Evolutionary conservation across 2,329 filamentous ascomycete species (phyloP), one percentile per base, ranked within the genome.

Genomic region (Fusarium sp.): DNA sequence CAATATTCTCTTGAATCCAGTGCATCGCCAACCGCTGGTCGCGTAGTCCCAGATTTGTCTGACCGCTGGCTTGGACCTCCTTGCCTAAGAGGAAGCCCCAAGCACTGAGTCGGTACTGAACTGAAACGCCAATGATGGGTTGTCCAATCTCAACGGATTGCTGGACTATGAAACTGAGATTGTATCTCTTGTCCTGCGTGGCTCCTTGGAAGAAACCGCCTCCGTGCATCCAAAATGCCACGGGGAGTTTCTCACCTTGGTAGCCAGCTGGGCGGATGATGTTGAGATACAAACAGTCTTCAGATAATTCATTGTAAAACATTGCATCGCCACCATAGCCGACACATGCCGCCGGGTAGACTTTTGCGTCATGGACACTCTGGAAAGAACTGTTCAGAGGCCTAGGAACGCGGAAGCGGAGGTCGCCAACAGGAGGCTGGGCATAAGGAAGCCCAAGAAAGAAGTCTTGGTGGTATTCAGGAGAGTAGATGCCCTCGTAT

Each of bases 361-460:
- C 71, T 7, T 77, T 83, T 3, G 83, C 83, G 60, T 80, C 73
- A 15, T 76, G 76, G 7, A 67, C 61, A 5, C 72, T 81, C 8
- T 71, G 58, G 80, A 80, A 86, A 7, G 75, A 76, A 17, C 75
- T 68, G 59, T 86, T 82, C 20, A 88, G 71, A 1, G 83, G 72
- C 59, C 83, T 78, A 0, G 86, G 84, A 4, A 81, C 71, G 1
- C 78, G 78, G 62, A 88, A 87, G 6, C 87, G 82, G 0, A 83
- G 82, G 22, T 83, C 76, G 0, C 85, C 85, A 19, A 85, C 81
- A 3, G 76, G 73, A 2, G 76, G 73, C 64, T 85, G 83, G 5
- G 86, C 87, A 72, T 84, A 89, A 0, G 86, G 87, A 3, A 89
- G 81, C 5, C 83, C 84, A 2, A 86, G 74, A 71, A 86, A 87